A percentile compares a stretch with the other conserved stretches of the same genome.
phyloP scores from a whole-genome alignment of 2,329 filamentous ascomycete species.

The Phoma sp. region DNA sequence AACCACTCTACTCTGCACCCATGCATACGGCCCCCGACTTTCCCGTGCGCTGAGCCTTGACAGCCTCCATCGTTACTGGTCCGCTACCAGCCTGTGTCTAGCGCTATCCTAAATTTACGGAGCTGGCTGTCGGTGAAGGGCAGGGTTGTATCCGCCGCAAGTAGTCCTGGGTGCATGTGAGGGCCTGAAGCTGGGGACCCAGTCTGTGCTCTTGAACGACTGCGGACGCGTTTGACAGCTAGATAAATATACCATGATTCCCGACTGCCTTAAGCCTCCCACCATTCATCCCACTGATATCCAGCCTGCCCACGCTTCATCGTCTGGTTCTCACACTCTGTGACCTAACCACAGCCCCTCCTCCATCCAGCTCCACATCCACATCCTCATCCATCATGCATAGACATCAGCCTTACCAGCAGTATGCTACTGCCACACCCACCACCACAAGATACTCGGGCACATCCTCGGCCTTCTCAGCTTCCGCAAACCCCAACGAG shows the following conservation, averaged over 20 bases:
- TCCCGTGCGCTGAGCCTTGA: conserved; percentile 31
- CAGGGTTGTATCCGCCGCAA: conserved; percentile 35
- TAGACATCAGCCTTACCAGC: conserved; percentile 52
- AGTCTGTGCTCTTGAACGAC: conserved; percentile 38
- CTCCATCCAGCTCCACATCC: conserved; percentile 9
- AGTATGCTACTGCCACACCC: conserved; percentile 49
- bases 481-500: conserved; percentile 92
- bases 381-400: conserved; percentile 48
- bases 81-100: conserved; percentile 33
- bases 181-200: conserved; percentile 40
- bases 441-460: conserved; percentile 68
- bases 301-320: conserved; percentile 22
- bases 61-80: conserved; percentile 32
- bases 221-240: conserved; percentile 32
- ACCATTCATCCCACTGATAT: conserved; percentile 23
- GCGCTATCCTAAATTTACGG: conserved; percentile 40
- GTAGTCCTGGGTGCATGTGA: conserved; percentile 35
- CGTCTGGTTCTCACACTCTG: conserved; percentile 22
- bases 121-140: conserved; percentile 39
- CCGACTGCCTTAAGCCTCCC: conserved; percentile 33
- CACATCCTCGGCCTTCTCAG: conserved; percentile 93
- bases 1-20: conserved; percentile 21
- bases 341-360: conserved; percentile 9
- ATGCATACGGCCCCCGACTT: conserved; percentile 30
- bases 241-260: conserved; percentile 41